Conservation (phyloP, 2,329 filamentous ascomycete species). For the Aspergillus nomiae region DNA sequence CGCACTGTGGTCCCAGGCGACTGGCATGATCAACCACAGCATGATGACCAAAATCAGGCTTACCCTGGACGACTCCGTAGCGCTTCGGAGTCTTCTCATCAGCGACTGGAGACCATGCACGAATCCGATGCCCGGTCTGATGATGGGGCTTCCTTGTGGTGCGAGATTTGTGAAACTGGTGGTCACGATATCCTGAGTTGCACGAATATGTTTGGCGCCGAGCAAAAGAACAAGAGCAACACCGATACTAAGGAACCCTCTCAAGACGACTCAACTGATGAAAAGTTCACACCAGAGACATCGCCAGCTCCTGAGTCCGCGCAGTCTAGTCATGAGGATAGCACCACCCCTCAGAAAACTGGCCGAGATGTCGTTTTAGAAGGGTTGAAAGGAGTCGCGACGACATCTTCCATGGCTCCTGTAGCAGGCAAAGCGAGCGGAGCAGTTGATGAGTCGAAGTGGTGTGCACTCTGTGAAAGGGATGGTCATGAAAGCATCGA, state of each 20-base stretch:
- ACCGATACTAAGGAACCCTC: conserved; percentile 15
- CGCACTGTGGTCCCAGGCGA: conserved; percentile 45
- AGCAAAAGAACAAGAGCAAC: conserved; percentile 22
- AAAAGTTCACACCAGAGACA: conserved; percentile 20
- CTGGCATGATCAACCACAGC: conserved; percentile 38
- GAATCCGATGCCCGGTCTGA: conserved; percentile 60
- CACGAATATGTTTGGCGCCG: conserved; percentile 76
- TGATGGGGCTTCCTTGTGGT: conserved; percentile 74
- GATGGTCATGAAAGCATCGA: conserved; percentile 97
- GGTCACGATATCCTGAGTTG: conserved; percentile 95
- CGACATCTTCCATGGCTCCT: conserved; percentile 55
- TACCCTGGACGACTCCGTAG: conserved; percentile 31
- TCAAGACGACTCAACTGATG: conserved; percentile 16
- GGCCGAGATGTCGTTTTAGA: conserved; percentile 46
- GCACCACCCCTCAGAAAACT: conserved; percentile 36
- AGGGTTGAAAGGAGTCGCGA: conserved; percentile 44
- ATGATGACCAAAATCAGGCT: conserved; percentile 26
- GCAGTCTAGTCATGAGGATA: conserved; percentile 16
- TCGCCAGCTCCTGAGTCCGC: conserved; percentile 18
- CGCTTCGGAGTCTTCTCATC: conserved; percentile 29
- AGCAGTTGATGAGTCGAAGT: conserved; percentile 80
- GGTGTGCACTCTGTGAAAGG: conserved; percentile 95
- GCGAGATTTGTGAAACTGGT: conserved; percentile 89
- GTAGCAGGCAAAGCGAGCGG: conserved; percentile 78
- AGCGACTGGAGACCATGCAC: conserved; percentile 42